Evolutionary conservation across 2,329 filamentous ascomycete genomes (phyloP).

Genomic region (Endoconidiophora polonica): DNA sequence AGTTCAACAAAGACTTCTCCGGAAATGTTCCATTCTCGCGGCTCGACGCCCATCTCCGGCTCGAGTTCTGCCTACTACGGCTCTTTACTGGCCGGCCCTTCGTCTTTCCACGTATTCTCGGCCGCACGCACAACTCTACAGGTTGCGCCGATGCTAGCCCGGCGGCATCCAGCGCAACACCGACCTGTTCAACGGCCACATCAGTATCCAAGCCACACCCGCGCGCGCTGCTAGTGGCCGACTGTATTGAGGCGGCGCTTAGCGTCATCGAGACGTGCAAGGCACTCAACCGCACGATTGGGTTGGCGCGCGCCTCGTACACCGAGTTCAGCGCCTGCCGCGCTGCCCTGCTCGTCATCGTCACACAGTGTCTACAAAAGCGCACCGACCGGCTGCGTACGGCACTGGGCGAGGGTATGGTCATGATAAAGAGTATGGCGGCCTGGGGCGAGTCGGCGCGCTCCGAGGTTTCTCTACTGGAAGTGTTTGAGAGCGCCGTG

Average conservation of each 20-base stretch:
- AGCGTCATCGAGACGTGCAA: conserved; percentile 34
- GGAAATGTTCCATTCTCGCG: conserved; percentile 23
- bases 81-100: conserved; percentile 39
- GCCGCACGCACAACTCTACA: conserved; percentile 3
- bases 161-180: conserved; percentile 7
- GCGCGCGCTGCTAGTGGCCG: conserved; percentile 26
- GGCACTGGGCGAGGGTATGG: conserved; percentile 30
- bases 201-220: conserved; percentile 17
- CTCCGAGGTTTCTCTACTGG: conserved; percentile 36
- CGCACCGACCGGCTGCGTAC: conserved; percentile 26
- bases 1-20: conserved; percentile 20
- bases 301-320: conserved; percentile 36
- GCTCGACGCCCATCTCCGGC: conserved; percentile 31
- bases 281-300: conserved; percentile 31
- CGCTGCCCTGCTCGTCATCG: conserved; percentile 33
- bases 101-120: conserved; percentile 23
- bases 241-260: conserved; percentile 36
- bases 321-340: conserved; percentile 40
- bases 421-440: conserved; percentile 35
- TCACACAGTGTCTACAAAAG: conserved; percentile 24
- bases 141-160: conserved; percentile 3
- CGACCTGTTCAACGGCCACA: conserved; percentile 18
- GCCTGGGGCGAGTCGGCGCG: conserved; percentile 34
- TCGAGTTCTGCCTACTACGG: conserved; percentile 35
- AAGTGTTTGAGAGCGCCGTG: conserved; percentile 33